These are phyloP conservation scores for Aspergillus bertholletiae DNA, from an alignment of 495 filamentous ascomycete genomes.

Conservation along the genomic window DNA sequence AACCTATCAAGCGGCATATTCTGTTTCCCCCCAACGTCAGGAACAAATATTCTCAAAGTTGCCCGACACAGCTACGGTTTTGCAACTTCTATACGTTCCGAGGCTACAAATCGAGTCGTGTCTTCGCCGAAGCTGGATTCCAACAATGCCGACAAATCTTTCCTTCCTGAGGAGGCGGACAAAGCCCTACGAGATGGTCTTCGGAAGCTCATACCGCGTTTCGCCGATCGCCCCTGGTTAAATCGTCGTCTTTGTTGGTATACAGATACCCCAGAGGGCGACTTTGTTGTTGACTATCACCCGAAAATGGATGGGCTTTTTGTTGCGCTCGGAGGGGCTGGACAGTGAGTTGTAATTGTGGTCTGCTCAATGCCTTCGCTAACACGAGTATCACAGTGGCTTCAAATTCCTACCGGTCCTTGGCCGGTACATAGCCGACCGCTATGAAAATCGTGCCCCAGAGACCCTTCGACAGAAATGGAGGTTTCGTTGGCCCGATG, in stretches of 20 bases:
- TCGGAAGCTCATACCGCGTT: conserved; percentile 52
- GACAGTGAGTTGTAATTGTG: conserved; percentile 47
- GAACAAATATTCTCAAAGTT: conserved; percentile 60
- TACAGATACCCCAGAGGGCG: conserved; percentile 65
- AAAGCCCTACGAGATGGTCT: conserved; percentile 55
- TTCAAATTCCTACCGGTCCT: not conserved
- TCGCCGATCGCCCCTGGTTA: conserved; percentile 53
- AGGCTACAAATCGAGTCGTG: conserved; percentile 13
- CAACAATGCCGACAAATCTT: conserved; percentile 26
- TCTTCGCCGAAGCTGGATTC: conserved; percentile 28
- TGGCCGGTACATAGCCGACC: not conserved
- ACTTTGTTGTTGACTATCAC: conserved; percentile 73
- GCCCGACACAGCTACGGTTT: conserved; percentile 79
- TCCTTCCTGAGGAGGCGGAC: conserved; percentile 55
- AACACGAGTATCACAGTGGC: not conserved
- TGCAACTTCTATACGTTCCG: conserved; percentile 30
- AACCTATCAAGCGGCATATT: conserved; percentile 73
- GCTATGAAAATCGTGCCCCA: not conserved
- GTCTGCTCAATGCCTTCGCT: not conserved
- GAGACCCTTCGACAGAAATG: not conserved
- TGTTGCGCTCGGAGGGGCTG: conserved; percentile 71
- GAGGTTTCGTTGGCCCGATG: not conserved
- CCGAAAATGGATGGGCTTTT: conserved; percentile 61
- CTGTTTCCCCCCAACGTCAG: conserved; percentile 60
- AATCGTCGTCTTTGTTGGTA: conserved; percentile 43